A percentile compares a stretch with the other conserved stretches of the same genome.
Evolutionary conservation across 352 stramenopile species (phyloP).

Genomic region (Phytopythium sindhum): DNA sequence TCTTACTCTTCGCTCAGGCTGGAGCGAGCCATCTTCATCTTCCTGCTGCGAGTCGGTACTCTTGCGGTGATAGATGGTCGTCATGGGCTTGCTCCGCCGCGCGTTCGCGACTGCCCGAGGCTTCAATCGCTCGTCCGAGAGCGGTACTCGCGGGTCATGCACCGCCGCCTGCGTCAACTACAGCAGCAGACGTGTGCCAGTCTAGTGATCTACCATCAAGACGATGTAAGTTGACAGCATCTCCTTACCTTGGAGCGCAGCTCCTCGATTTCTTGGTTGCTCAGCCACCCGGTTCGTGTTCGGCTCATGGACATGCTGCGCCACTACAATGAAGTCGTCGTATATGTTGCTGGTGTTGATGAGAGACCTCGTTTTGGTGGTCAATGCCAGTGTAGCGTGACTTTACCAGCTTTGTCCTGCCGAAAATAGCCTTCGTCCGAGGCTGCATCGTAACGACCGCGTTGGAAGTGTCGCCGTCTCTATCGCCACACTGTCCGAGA

Average conservation of each 20-base stretch:
- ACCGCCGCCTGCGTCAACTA: slow-evolving; percentile 55
- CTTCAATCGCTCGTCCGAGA: slow-evolving; percentile 9
- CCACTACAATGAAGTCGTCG: too few relatives aligned
- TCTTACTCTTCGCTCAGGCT: not conserved
- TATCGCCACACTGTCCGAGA: not conserved
- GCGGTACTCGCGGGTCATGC: slow-evolving; percentile 31
- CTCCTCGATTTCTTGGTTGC: slow-evolving; percentile 68
- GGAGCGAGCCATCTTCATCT: not conserved
- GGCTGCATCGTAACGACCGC: not conserved
- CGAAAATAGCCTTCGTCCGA: not conserved
- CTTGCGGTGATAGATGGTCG: slow-evolving; percentile 44
- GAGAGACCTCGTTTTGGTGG: not conserved
- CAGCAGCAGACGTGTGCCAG: not conserved
- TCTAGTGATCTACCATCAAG: not conserved
- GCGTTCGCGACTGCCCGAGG: slow-evolving; percentile 2
- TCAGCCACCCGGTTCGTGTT: slow-evolving; percentile 19
- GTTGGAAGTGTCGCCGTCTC: not conserved
- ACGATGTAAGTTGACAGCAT: not conserved
- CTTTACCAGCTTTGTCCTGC: slow-evolving; percentile 14
- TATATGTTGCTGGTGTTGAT: not conserved
- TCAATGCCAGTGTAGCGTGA: not conserved
- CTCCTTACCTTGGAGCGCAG: slow-evolving; percentile 38
- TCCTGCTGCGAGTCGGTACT: slow-evolving; percentile 6
- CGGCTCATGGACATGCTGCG: not conserved
- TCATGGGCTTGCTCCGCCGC: slow-evolving; percentile 46